Conservation (phyloP, 768 basidiomycete species). For the Boletus coccyginus region DNA sequence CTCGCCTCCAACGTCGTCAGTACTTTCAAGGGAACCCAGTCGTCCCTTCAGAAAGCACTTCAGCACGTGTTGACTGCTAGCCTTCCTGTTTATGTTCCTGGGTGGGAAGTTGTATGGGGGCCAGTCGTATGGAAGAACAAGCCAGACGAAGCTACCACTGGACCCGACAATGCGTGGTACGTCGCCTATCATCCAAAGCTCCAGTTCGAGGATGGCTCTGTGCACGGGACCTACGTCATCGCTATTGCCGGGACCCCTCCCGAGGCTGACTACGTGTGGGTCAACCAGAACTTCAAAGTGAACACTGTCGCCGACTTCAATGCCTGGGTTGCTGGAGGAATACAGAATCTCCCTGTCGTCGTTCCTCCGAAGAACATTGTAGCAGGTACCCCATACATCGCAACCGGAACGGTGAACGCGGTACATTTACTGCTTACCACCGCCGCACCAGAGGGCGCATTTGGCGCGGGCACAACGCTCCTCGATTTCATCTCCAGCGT, state of each 20-base stretch:
- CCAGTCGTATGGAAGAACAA: constrained; percentile 14
- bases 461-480: not conserved
- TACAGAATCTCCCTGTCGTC: not conserved
- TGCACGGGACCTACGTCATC: constrained; percentile 7
- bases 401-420: not conserved
- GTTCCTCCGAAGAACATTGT: not conserved
- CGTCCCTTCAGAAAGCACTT: not conserved
- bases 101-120: constrained; percentile 13
- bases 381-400: not conserved
- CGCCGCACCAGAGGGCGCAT: not conserved
- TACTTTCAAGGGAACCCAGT: not conserved
- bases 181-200: constrained; percentile 8
- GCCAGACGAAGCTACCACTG: not conserved
- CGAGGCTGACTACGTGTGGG: not conserved
- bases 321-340: constrained; percentile 4
- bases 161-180: constrained; percentile 18
- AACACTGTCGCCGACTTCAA: constrained; percentile 8
- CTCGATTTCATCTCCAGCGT: constrained; percentile 4
- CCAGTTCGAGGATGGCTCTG: constrained; percentile 10
- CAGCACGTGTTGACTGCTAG: not conserved
- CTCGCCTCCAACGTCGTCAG: constrained; percentile 1
- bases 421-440: constrained; percentile 3
- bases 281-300: constrained; percentile 4
- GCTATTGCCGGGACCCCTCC: constrained; percentile 11
- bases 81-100: not conserved